Percentiles rank a stretch among this genome's conserved stretches.
Evolutionary conservation across 805 yeast species (phyloP).

Genomic region (Saturnispora bothae): DNA sequence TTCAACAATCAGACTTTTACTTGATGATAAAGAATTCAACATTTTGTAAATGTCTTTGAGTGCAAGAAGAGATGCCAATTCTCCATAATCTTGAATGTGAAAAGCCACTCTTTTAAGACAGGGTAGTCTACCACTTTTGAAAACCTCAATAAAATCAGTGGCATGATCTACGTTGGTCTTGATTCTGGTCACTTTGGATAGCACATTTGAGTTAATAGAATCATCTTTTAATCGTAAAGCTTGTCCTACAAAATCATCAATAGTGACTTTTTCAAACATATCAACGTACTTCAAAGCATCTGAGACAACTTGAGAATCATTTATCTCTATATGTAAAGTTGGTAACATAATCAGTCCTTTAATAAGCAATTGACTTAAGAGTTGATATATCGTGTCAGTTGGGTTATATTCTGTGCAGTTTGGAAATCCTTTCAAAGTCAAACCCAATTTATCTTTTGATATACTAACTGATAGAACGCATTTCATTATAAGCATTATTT

Average conservation of each 20-base stretch:
- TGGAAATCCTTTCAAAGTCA: not conserved
- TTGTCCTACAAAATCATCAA: conserved; percentile 3
- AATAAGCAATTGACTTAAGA: not conserved
- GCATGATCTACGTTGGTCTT: not conserved
- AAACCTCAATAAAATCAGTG: not conserved
- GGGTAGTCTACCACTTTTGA: not conserved
- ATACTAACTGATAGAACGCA: too few relatives aligned
- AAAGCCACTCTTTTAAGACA: not conserved
- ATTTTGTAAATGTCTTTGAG: too few relatives aligned
- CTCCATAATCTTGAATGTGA: not conserved
- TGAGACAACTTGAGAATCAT: not conserved
- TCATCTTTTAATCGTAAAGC: not conserved
- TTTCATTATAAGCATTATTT: too few relatives aligned
- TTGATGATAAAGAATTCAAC: too few relatives aligned
- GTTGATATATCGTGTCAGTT: not conserved
- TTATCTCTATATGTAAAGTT: not conserved
- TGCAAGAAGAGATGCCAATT: too few relatives aligned
- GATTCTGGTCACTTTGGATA: not conserved
- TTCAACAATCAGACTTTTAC: too few relatives aligned
- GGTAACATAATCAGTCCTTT: not conserved
- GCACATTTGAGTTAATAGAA: not conserved
- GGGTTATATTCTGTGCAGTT: not conserved
- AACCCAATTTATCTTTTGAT: not conserved
- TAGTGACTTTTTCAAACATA: not conserved
- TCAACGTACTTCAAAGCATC: not conserved